phyloP scores from a whole-genome alignment of 1,284 basidiomycete genomes.

The Grifola frondosa region DNA sequence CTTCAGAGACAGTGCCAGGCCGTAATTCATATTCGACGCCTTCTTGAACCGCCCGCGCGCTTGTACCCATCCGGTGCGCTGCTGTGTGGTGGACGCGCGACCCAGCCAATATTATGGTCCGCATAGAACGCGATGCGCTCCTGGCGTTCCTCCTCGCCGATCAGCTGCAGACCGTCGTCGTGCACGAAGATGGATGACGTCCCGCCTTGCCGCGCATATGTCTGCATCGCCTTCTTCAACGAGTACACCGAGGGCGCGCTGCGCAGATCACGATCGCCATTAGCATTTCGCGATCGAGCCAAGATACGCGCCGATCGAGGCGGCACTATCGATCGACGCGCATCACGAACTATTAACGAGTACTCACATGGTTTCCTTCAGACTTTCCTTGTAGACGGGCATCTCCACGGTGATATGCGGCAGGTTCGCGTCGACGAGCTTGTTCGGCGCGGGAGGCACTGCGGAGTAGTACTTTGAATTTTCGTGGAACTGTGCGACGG shows the following conservation, averaged over 20 bases:
- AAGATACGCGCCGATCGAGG: constrained; percentile 3
- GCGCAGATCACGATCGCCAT: background rate
- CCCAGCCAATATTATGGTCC: constrained; percentile 54
- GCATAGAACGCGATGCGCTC: constrained; percentile 48
- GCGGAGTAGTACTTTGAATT: constrained; percentile 76
- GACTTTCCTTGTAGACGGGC: constrained; percentile 80
- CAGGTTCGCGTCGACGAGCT: constrained; percentile 56
- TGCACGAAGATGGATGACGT: constrained; percentile 75
- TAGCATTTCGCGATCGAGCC: background rate
- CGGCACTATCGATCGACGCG: background rate
- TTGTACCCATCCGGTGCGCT: constrained; percentile 44
- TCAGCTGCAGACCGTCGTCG: constrained; percentile 64
- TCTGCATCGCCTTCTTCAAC: constrained; percentile 84
- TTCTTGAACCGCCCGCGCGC: constrained; percentile 64
- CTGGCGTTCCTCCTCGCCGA: constrained; percentile 35
- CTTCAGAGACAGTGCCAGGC: constrained; percentile 47
- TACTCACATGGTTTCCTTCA: constrained; percentile 66
- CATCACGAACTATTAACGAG: background rate
- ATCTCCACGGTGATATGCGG: constrained; percentile 78
- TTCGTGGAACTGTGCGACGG: constrained; percentile 73
- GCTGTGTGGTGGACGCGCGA: constrained; percentile 52
- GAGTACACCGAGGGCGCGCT: constrained; percentile 77
- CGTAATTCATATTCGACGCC: constrained; percentile 61
- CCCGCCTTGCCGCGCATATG: constrained; percentile 80
- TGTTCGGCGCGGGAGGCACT: constrained; percentile 53